Base-by-base conservation (phyloP, 2,329 filamentous ascomycete species). In the Immersiporthe knoxdaviesiana region DNA sequence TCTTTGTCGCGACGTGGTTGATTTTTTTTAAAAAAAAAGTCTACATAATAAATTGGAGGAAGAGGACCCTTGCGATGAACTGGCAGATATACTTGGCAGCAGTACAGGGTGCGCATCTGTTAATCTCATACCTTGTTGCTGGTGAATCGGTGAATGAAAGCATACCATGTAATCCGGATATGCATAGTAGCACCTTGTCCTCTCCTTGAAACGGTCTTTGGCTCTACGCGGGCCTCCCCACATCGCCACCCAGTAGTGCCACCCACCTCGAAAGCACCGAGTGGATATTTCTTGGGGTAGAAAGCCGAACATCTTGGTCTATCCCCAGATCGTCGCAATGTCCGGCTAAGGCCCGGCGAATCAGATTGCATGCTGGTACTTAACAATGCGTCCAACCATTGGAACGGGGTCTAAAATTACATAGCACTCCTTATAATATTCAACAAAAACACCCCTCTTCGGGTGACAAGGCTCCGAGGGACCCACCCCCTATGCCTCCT, bases 401-500 rank as follows among this genome's bases (percentile, higher is more conserved):
- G 24, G n/a, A 30, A 24, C 24, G n/a, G n/a, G 50, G 12, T 32
- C 52, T 56, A 56, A 56, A 30, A 56, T 32, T 56, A 16, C 24
- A 30, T 16, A 18, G 16, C 3, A 30, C 24, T 18, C n/a, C n/a
- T n/a, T n/a, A n/a, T n/a, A n/a, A 21, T 21, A 47, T 47, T 47
- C 44, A 47, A 47, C 44, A n/a, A 47, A 47, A n/a, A 7, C 44
- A 18, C 21, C 44, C 44, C 8, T n/a, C 12, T 24, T 24, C 50
- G 27, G 52, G 52, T 56, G 52, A 56, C 52, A 56, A 56, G 52
- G 24, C 52, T 56, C 52, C 52, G 52, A 3, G 50, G 50, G 52
- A n/a, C 16, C 27, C 52, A 24, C 12, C 52, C 50, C 52, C 24
- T 16, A 56, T 56, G 52, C 52, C 52, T 30, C 52, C 52, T 24